phyloP scores from a whole-genome alignment of 1,284 basidiomycete species.

The Lignosus rhinocerotis region DNA sequence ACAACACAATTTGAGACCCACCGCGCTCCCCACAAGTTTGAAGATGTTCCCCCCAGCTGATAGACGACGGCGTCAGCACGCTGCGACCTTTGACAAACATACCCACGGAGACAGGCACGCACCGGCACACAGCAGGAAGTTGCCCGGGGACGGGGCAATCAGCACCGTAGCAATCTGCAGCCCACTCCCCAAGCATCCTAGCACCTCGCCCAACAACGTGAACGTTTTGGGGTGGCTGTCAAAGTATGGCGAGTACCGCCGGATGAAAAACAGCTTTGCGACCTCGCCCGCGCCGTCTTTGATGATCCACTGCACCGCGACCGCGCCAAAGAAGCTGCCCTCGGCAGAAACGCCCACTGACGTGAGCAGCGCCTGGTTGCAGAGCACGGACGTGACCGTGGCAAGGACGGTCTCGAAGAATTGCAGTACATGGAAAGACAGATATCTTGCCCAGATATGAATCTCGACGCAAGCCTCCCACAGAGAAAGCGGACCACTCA shows the following conservation, averaged over 20 bases:
- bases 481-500: conserved; percentile 20
- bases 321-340: conserved; percentile 36
- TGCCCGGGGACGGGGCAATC: conserved; percentile 26
- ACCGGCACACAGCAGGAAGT: conserved; percentile 35
- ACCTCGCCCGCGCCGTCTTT: conserved; percentile 36
- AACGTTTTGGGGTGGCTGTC: conserved; percentile 37
- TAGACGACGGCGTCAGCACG: not conserved
- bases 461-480: not conserved
- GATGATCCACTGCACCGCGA: conserved; percentile 38
- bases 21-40: conserved; percentile 34
- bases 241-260: conserved; percentile 33
- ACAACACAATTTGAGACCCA: conserved; percentile 11
- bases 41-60: conserved; percentile 35
- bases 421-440: conserved; percentile 34
- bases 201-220: conserved; percentile 29
- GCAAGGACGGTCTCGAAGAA: conserved; percentile 31
- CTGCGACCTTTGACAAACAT: too few relatives aligned
- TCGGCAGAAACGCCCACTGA: conserved; percentile 35
- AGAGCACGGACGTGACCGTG: conserved; percentile 34
- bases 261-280: conserved; percentile 36
- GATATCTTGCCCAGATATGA: conserved; percentile 22
- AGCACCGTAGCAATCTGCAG: conserved; percentile 33
- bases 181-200: conserved; percentile 30
- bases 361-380: conserved; percentile 35
- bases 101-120: not conserved